A percentile compares a stretch with the other conserved stretches of the same genome.
These are phyloP conservation scores for Warburgia ugandensis DNA, from an alignment of 164 flowering plant genomes.

Conservation along the genomic window DNA sequence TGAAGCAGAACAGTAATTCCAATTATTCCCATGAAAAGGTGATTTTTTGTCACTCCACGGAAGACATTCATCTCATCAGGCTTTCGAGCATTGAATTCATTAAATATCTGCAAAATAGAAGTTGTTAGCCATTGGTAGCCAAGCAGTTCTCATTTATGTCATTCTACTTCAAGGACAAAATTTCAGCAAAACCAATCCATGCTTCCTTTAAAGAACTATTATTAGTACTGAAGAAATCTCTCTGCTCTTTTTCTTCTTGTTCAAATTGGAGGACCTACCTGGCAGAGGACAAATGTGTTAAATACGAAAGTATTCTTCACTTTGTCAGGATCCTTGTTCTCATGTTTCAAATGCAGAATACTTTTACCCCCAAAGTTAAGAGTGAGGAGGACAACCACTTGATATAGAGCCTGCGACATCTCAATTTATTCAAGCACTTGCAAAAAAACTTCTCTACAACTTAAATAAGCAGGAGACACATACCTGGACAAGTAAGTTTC, in stretches of 20 bases:
- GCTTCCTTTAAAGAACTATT: neutral
- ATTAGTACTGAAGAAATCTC: neutral
- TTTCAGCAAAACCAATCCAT: neutral
- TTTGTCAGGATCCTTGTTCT: slow-evolving; percentile 29
- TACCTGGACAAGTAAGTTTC: slow-evolving; percentile 87
- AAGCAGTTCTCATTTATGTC: neutral
- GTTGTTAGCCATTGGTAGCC: neutral
- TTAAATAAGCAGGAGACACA: neutral
- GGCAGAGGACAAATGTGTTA: slow-evolving; percentile 87
- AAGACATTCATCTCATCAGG: slow-evolving; percentile 83
- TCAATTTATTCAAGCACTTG: neutral
- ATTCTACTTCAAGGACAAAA: neutral
- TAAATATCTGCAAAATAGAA: slow-evolving; percentile 49
- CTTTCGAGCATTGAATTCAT: slow-evolving; percentile 90
- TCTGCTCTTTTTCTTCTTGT: neutral
- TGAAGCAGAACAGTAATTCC: slow-evolving; percentile 62
- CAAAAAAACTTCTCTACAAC: neutral
- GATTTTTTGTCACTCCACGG: slow-evolving; percentile 60
- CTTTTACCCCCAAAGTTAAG: slow-evolving; percentile 63
- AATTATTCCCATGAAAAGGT: slow-evolving; percentile 67
- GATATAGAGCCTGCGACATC: slow-evolving; percentile 70
- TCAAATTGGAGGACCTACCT: slow-evolving; percentile 35
- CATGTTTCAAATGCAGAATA: slow-evolving; percentile 31
- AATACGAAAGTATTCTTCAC: slow-evolving; percentile 84
- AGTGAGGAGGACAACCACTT: slow-evolving; percentile 72